Base-by-base conservation (phyloP, 305 asterid genomes). In the Rubia balearica region DNA sequence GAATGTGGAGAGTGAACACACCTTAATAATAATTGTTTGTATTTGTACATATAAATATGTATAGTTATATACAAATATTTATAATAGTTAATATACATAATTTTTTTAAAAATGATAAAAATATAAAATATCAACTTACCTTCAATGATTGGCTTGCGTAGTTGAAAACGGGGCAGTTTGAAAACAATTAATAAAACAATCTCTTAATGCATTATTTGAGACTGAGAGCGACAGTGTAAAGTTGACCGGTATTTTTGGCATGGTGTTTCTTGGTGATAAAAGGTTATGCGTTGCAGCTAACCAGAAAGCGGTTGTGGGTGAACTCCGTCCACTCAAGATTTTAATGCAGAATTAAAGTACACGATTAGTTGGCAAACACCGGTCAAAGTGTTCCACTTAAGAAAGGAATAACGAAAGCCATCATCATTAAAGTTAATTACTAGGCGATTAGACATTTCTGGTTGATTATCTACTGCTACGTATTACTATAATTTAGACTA, bases 401-500 rank as follows among this genome's bases (percentile, higher is more conserved):
- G n/a, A 66, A 55, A 16, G 41, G 61, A 66, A 36, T 67, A 8
- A 30, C 45, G 24, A 65, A 62, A 33, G 66, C 46, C 46, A 5
- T 10, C 36, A 42, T 27, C 67, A 73, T 24, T 6, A 46, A 43
- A 46, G 64, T 56, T 57, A 19, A 43, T 60, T 60, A 5, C n/a
- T n/a, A n/a, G 38, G 8, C 42, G 78, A 62, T 74, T 74, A 69
- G 74, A 68, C 73, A 45, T 63, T 61, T 61, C 70, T 5, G 30
- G 36, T 61, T 11, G 33, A 68, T 38, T 22, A 68, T 21, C 5
- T 1, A 46, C 8, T 27, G 2, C 24, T 12, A 30, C 21, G 1
- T 61, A 55, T 55, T 17, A 55, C n/a, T n/a, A n/a, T 4, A n/a
- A n/a, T n/a, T n/a, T n/a, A n/a, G n/a, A n/a, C n/a, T n/a, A n/a